phyloP scores from a whole-genome alignment of 2,329 filamentous ascomycete genomes.

The Annulohypoxylon truncatum region DNA sequence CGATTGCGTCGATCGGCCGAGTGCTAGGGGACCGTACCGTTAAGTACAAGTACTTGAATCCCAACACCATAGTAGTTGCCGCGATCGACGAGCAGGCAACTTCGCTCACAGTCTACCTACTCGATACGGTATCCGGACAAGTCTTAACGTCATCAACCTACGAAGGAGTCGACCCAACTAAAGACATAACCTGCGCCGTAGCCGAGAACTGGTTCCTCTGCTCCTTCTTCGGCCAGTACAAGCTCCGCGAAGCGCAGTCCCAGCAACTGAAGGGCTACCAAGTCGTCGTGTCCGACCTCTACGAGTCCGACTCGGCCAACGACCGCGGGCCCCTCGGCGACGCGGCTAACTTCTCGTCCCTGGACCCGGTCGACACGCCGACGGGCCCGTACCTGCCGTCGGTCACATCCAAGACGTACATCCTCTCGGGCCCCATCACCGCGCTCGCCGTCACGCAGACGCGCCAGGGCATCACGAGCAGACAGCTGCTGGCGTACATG shows the following conservation, averaged over 20 bases:
- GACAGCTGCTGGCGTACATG: constrained; percentile 83
- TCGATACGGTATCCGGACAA: constrained; percentile 88
- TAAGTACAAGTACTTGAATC: constrained; percentile 96
- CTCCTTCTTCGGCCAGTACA: constrained; percentile 76
- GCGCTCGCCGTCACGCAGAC: constrained; percentile 88
- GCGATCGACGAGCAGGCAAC: constrained; percentile 69
- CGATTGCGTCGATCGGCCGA: constrained; percentile 92
- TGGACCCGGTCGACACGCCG: constrained; percentile 71
- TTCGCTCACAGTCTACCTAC: constrained; percentile 77
- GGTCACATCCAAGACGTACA: constrained; percentile 81
- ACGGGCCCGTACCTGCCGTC: constrained; percentile 73
- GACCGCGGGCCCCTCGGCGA: constrained; percentile 83
- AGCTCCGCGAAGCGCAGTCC: constrained; percentile 64
- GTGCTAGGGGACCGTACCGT: constrained; percentile 94
- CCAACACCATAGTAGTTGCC: constrained; percentile 83
- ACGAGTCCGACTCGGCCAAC: constrained; percentile 85
- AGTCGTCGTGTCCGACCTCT: constrained; percentile 86
- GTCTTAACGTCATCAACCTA: constrained; percentile 79
- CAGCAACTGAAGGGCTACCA: constrained; percentile 83
- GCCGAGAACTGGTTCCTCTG: constrained; percentile 98
- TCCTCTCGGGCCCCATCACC: constrained; percentile 82
- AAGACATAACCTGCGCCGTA: constrained; percentile 80
- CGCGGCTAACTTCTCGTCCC: constrained; percentile 79
- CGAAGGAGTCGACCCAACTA: constrained; percentile 76
- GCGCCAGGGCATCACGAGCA: constrained; percentile 87